A percentile compares a stretch with the other conserved stretches of the same genome.
These are phyloP conservation scores for Candida sanyaensis DNA, from an alignment of 1,139 yeast species.

Conservation along the genomic window DNA sequence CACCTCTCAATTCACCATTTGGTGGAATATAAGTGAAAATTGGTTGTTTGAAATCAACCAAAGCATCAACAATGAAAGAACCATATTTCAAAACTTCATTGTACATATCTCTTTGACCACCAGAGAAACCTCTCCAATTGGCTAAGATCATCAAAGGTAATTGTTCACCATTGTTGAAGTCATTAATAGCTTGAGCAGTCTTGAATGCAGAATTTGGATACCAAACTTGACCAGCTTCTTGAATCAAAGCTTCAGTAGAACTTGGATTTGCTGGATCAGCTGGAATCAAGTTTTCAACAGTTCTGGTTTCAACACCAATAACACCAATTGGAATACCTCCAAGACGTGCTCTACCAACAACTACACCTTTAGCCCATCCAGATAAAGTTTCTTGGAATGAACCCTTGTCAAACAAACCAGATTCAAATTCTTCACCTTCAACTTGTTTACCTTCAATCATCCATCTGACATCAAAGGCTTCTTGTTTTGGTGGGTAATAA, in stretches of 20 bases:
- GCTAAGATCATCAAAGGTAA: slow-evolving; percentile 96
- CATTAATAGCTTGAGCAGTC: slow-evolving; percentile 97
- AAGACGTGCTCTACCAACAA: slow-evolving; percentile 96
- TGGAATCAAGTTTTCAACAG: slow-evolving; percentile 85
- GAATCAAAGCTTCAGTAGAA: slow-evolving; percentile 82
- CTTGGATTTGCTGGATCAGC: slow-evolving; percentile 99
- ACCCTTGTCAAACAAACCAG: slow-evolving; percentile 86
- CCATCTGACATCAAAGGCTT: slow-evolving; percentile 91
- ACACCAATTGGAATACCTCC: slow-evolving; percentile 99
- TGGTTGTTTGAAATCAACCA: slow-evolving; percentile 95
- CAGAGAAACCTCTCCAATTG: slow-evolving; percentile 99
- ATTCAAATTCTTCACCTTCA: slow-evolving; percentile 69
- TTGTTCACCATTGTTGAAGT: slow-evolving; percentile 97
- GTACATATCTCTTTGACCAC: slow-evolving; percentile 99
- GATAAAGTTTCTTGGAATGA: slow-evolving; percentile 97
- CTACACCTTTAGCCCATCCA: slow-evolving; percentile 99
- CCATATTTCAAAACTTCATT: slow-evolving; percentile 97
- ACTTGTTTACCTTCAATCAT: slow-evolving; percentile 81
- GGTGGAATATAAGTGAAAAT: slow-evolving; percentile 97
- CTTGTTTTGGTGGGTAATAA: slow-evolving; percentile 70
- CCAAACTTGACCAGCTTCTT: slow-evolving; percentile 99
- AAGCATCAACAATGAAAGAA: slow-evolving; percentile 93
- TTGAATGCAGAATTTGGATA: slow-evolving; percentile 98
- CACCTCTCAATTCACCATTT: slow-evolving; percentile 97
- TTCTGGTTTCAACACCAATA: slow-evolving; percentile 91